Evolutionary conservation across 306 rosid genomes (phyloP), one percentile per base, ranked within the genome.

Genomic region (Vigna unguiculata): DNA sequence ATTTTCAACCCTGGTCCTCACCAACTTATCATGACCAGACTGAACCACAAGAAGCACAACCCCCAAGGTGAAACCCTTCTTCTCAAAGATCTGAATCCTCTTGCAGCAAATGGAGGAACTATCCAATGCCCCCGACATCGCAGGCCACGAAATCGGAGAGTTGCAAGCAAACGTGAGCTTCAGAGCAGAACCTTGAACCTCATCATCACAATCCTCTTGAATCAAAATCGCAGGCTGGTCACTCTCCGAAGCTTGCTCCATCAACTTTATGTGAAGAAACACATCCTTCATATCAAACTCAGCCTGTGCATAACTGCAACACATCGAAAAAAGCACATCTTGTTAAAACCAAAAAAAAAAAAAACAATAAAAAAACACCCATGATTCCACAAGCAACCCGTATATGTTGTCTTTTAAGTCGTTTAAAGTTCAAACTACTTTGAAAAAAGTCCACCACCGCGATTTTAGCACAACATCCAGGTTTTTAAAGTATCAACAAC

Each of bases 201-300:
- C 77, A 20, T 78, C 68, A 45, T 80, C 87, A 14, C 85, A 68
- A 40, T 84, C 90, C 65, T 92, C 97, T 74, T 95, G 97, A 81
- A 90, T 88, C 82, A 92, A 65, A 61, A 95, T 89, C 4, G 91
- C 93, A 54, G 96, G 97, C 40, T 90, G 86, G 43, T 91, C 98
- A 54, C 87, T 90, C 66, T 55, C 84, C 4, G 93, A 81, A n/a
- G 92, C 86, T 79, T 95, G 96, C 81, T 95, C 98, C 65, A 92
- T 86, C 86, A 92, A 80, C 81, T 92, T 95, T 40, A 95, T 87
- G 81, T 95, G 99, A 54, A 92, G 91, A 92, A 95, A 92, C 74
- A 95, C 97, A 66, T 95, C 99, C 84, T 90, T 95, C 93, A 95
- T 95, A 32, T 92, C 97, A 54, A 95, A 92, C 43, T 91, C 99